Percentiles rank a stretch among this genome's conserved stretches.
phyloP scores from a whole-genome alignment of 441 rosid species.

The Omphalea diandra region DNA sequence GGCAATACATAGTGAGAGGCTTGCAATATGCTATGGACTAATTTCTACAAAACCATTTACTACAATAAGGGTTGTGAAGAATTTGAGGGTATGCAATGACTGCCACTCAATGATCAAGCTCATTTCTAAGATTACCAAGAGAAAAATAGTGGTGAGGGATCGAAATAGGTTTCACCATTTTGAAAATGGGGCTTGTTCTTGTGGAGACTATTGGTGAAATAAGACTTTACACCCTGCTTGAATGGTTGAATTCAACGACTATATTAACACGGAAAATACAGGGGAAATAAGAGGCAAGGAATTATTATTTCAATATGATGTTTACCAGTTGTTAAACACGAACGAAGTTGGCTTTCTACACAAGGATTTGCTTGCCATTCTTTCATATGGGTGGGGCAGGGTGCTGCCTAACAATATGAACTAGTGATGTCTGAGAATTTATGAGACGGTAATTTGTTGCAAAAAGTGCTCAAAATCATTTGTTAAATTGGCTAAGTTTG shows the following conservation, averaged over 20 bases:
- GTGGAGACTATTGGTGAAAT: slow-evolving; percentile 65
- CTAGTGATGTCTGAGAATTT: too few relatives aligned
- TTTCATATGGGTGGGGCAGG: too few relatives aligned
- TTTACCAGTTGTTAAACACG: too few relatives aligned
- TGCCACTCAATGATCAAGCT: slow-evolving; percentile 67
- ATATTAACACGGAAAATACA: too few relatives aligned
- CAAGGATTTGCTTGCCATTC: too few relatives aligned
- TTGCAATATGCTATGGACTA: slow-evolving; percentile 63
- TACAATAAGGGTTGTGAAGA: slow-evolving; percentile 66
- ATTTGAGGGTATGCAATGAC: slow-evolving; percentile 63
- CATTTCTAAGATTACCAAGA: slow-evolving; percentile 57
- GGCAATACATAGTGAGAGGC: slow-evolving; percentile 65
- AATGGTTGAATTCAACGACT: background rate
- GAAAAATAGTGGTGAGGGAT: slow-evolving; percentile 62
- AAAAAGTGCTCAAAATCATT: too few relatives aligned
- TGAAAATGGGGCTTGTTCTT: slow-evolving; percentile 59
- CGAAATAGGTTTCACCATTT: slow-evolving; percentile 82
- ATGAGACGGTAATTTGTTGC: too few relatives aligned
- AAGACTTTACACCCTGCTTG: background rate
- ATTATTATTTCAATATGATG: too few relatives aligned
- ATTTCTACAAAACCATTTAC: slow-evolving; percentile 46
- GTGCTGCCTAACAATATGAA: too few relatives aligned
- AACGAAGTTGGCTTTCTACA: too few relatives aligned
- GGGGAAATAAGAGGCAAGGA: too few relatives aligned
- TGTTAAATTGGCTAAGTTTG: too few relatives aligned